phyloP scores from a whole-genome alignment of 169 alveolate species.

The Sarcocystis neurona region DNA sequence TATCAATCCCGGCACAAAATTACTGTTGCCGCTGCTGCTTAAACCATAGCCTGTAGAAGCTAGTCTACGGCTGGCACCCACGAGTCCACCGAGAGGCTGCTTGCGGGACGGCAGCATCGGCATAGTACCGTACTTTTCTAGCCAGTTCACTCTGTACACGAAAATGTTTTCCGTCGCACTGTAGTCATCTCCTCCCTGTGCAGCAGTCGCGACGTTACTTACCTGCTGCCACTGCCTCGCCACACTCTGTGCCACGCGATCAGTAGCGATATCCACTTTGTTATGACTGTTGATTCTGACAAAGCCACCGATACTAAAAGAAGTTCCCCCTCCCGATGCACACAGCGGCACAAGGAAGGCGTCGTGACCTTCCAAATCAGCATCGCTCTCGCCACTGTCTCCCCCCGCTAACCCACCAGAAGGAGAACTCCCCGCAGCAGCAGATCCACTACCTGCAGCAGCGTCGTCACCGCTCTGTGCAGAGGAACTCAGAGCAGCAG shows the following conservation, averaged over 20 bases:
- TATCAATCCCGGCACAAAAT: background rate
- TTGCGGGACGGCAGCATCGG: constrained; percentile 66
- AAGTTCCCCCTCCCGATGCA: constrained; percentile 60
- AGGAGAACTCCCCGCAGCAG: too few relatives aligned
- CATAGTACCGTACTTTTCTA: constrained; percentile 50
- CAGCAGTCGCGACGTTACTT: background rate
- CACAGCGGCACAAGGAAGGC: constrained; percentile 48
- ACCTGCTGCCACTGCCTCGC: constrained; percentile 17
- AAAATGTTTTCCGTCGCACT: background rate
- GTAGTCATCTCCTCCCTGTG: too few relatives aligned
- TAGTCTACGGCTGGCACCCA: constrained; percentile 45
- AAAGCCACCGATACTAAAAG: constrained; percentile 60
- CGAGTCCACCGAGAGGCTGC: constrained; percentile 61
- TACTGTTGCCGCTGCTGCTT: background rate
- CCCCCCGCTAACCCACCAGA: too few relatives aligned
- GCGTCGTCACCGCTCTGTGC: constrained; percentile 32
- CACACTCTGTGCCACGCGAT: background rate
- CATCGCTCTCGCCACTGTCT: background rate
- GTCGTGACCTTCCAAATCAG: background rate
- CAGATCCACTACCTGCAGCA: constrained; percentile 27
- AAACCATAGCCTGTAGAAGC: background rate
- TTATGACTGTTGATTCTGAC: constrained; percentile 12
- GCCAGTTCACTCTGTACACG: constrained; percentile 53
- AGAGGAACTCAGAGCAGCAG: background rate
- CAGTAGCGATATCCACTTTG: constrained; percentile 15